These are phyloP conservation scores for Yueomyces sp. DNA, from an alignment of 1,139 yeast species.

Conservation along the genomic window DNA sequence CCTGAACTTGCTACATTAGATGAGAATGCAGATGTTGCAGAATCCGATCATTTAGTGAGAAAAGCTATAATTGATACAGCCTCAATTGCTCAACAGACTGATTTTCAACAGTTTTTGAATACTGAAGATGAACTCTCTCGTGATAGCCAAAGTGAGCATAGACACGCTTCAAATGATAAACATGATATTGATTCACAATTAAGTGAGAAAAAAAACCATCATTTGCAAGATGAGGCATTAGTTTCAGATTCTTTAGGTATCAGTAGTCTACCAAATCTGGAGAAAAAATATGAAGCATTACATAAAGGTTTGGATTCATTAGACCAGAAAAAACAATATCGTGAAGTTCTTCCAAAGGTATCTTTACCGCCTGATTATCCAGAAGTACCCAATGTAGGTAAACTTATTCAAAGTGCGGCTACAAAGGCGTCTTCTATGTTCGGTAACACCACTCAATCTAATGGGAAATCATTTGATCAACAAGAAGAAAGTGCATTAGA, in stretches of 20 bases:
- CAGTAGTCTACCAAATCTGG: neutral
- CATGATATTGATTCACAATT: neutral
- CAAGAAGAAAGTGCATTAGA: conserved; percentile 65
- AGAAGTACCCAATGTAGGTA: conserved; percentile 14
- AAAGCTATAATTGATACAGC: conserved; percentile 59
- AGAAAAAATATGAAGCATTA: neutral
- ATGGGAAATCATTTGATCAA: conserved; percentile 24
- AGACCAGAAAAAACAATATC: conserved; percentile 2
- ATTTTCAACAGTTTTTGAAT: conserved; percentile 32
- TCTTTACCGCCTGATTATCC: conserved; percentile 8
- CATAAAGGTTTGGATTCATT: conserved; percentile 1
- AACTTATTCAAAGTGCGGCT: conserved; percentile 21
- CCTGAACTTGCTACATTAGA: conserved; percentile 48
- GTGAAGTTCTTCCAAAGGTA: conserved; percentile 18
- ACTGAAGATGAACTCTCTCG: conserved; percentile 18
- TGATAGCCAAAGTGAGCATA: neutral
- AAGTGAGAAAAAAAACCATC: neutral
- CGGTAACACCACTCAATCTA: conserved; percentile 21
- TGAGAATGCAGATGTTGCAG: conserved; percentile 15
- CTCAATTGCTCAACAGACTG: conserved; percentile 41
- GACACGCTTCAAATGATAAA: neutral
- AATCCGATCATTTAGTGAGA: conserved; percentile 50
- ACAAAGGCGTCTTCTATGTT: conserved; percentile 21
- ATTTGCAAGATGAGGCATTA: neutral
- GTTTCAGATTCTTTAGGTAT: neutral